Evolutionary conservation across 179 eudicot species (phyloP), one percentile per base, ranked within the genome.

Genomic region (Monotropa hypopitys): DNA sequence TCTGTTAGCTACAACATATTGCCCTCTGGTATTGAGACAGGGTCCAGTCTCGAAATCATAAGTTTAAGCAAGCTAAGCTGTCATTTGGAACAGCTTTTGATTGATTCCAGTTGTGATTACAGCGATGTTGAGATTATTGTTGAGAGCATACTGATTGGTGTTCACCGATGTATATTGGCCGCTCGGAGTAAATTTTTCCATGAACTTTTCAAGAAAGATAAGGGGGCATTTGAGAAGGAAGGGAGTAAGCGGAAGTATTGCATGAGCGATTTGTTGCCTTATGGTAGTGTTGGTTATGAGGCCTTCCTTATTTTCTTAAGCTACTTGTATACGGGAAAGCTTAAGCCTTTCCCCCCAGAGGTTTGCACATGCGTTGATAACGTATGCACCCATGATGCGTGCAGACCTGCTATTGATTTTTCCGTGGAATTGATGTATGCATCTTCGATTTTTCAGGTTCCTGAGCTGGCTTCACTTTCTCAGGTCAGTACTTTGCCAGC

Each of bases 271-370:
- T 80, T 88, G 82, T 78, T 86, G 80, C 87, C 85, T 51, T 74
- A 76, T 74, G 88, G 85, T 40, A 81, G 54, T 13, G 70, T 88
- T 53, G 87, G 90, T 8, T 72, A 78, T 72, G 90, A 88, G 77
- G 84, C 89, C 26, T 86, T 88, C 76, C 77, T 76, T 79, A 69
- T 80, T 71, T 79, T 84, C 71, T 80, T 86, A 63, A 84, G 80
- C 63, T 88, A 88, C 77, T 53, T 86, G 73, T 88, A 88, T 83
- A 86, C 90, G 0, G 90, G 89, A 45, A 86, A 84, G 83, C 56
- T 88, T 20, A 83, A 80, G 85, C 76, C 85, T 6, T 80, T 85
- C 26, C 90, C 89, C 1, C 57, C 81, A 0, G 90, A 86, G 73
- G 89, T 88, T 40, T 83, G 86, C 23, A 86, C 86, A 1, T 88